Base-by-base conservation (phyloP, 257 asterid genomes). In the Ocimum tenuiflorum region DNA sequence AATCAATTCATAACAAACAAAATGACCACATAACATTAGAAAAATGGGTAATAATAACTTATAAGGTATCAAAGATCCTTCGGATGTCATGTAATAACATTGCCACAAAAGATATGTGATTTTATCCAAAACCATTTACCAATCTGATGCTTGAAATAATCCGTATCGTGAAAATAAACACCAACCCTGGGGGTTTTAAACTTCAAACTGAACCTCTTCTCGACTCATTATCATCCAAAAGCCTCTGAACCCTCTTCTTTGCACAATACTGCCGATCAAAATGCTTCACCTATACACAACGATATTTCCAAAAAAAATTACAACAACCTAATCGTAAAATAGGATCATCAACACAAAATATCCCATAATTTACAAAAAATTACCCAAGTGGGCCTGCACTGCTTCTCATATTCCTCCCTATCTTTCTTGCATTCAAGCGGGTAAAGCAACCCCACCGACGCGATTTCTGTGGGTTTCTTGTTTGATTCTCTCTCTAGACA, bases 331-430 rank as follows among this genome's bases (percentile, higher is more conserved):
- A 45, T 0, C 23, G 24, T 13, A 50, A 63, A 62, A 18, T 38
- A 18, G 56, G 49, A 63, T 19, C 19, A 33, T 23, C 33, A 54
- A 3, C 60, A 27, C 15, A 27, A 27, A 27, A 27, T 27, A 27
- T 27, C 13, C 18, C 45, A 63, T 15, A 8, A 65, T 10, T 11
- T 42, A 42, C 1, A 56, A 23, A 79, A n/a, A 70, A 83, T 76
- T 73, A 89, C 99, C 99, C 99, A 92, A 62, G 94, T 87, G 1
- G 91, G 85, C 61, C 97, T 68, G 81, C 99, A 92, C 67, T 82
- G 85, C 27, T 86, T 89, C 76, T 55, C 95, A 57, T 55, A 92
- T 13, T 58, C 81, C 45, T 77, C 91, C 80, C 97, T 79, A 23
- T 59, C 46, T 68, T 78, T 83, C 88, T 81, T 86, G 91, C 99